These are phyloP conservation scores for Penicillium sp. DNA, from an alignment of 2,329 filamentous ascomycete genomes.

Conservation along the genomic window DNA sequence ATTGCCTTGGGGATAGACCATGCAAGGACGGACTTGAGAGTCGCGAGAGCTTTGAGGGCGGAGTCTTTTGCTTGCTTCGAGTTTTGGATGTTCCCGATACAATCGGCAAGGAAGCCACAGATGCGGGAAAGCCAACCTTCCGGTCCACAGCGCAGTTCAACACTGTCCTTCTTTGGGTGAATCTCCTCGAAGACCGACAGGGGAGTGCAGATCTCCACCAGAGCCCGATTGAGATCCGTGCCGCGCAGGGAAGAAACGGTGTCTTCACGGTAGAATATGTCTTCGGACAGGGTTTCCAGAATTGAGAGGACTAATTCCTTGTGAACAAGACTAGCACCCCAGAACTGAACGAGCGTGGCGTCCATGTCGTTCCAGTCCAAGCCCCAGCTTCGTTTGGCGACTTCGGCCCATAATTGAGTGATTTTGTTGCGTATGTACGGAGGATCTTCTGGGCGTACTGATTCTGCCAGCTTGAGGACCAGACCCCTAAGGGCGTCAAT, in stretches of 20 bases:
- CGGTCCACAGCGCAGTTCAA: conserved; percentile 64
- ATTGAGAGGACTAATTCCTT: conserved; percentile 83
- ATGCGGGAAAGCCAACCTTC: conserved; percentile 83
- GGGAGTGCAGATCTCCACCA: conserved; percentile 92
- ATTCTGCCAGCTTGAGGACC: conserved; percentile 68
- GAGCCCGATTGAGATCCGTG: conserved; percentile 72
- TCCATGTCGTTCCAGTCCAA: conserved; percentile 94
- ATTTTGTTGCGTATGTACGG: conserved; percentile 85
- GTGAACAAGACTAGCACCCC: conserved; percentile 56
- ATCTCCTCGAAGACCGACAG: conserved; percentile 64
- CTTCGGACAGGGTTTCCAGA: conserved; percentile 84
- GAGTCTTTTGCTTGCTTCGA: conserved; percentile 61
- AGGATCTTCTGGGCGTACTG: conserved; percentile 63
- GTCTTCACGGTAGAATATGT: conserved; percentile 87
- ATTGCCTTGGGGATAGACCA: conserved; percentile 90
- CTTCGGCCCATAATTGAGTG: conserved; percentile 85
- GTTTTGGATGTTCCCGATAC: conserved; percentile 57
- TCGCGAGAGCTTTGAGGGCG: conserved; percentile 65
- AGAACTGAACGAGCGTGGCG: conserved; percentile 66
- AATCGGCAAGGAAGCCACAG: conserved; percentile 63
- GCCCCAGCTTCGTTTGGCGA: conserved; percentile 86
- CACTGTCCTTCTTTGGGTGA: no score
- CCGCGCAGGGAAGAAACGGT: conserved; percentile 73
- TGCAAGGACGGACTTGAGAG: conserved; percentile 67
- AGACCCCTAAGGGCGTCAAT: no score